Percentiles rank a stretch among this genome's conserved stretches.
Conservation (phyloP, 345 rosid species). For the Psidium guajava region DNA sequence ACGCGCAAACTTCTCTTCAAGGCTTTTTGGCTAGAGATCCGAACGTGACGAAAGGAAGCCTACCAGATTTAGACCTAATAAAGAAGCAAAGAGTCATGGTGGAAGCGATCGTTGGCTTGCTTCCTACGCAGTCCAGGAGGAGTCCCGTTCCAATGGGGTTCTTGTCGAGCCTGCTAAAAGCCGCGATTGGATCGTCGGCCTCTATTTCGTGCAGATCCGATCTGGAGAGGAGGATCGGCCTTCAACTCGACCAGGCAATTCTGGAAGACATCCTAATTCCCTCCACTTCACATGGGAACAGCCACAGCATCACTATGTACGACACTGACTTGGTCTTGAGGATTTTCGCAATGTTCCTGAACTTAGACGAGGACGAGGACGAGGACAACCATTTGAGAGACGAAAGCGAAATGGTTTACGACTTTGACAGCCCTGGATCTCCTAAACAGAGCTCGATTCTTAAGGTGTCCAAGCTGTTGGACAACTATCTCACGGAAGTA, state of each 20-base stretch:
- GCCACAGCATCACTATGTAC: slow-evolving; percentile 38
- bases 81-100: slow-evolving; percentile 70
- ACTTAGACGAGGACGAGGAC: slow-evolving; percentile 76
- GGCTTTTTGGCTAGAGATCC: slow-evolving; percentile 52
- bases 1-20: slow-evolving; percentile 73
- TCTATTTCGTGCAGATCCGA: slow-evolving; percentile 67
- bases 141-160: slow-evolving; percentile 87
- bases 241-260: slow-evolving; percentile 93
- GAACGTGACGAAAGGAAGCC: slow-evolving; percentile 44
- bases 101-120: slow-evolving; percentile 63
- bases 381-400: slow-evolving; percentile 46
- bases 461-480: slow-evolving; percentile 86
- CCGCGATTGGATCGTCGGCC: slow-evolving; percentile 59
- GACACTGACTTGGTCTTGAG: slow-evolving; percentile 80
- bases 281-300: slow-evolving; percentile 37
- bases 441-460: slow-evolving; percentile 91
- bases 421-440: slow-evolving; percentile 86
- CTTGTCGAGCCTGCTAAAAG: slow-evolving; percentile 78
- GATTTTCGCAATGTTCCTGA: slow-evolving; percentile 77
- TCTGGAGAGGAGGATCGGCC: slow-evolving; percentile 81
- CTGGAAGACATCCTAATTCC: slow-evolving; percentile 95
- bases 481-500: slow-evolving; percentile 83
- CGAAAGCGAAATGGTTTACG: slow-evolving; percentile 73
- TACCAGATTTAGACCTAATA: slow-evolving; percentile 49
- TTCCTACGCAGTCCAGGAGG: slow-evolving; percentile 87